A percentile compares a stretch with the other conserved stretches of the same genome.
Conservation (phyloP, 257 asterid genomes). For the Ballota nigra region DNA sequence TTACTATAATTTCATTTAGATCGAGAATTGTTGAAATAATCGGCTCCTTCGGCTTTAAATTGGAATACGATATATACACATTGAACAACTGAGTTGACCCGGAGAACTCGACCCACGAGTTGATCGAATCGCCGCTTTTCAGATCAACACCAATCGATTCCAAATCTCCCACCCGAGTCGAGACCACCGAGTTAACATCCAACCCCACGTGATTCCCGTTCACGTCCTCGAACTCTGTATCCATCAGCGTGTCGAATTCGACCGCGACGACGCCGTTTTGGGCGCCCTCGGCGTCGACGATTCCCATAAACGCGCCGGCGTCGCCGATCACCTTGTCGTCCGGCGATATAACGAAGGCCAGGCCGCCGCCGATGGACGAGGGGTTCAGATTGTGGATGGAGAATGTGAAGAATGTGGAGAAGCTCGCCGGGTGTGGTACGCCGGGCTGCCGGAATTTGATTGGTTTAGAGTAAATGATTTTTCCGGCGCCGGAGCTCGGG, state of each 20-base stretch:
- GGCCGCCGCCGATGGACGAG: constrained; percentile 81
- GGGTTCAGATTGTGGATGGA: constrained; percentile 69
- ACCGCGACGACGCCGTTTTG: constrained; percentile 59
- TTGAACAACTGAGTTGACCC: constrained; percentile 46
- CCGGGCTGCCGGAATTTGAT: constrained; percentile 59
- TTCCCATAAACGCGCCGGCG: constrained; percentile 70
- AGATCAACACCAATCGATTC: constrained; percentile 50
- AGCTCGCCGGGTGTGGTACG: constrained; percentile 42
- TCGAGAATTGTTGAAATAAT: constrained; percentile 48
- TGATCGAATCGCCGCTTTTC: constrained; percentile 63
- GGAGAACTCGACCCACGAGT: constrained; percentile 85
- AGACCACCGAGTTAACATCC: constrained; percentile 75
- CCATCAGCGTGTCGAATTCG: constrained; percentile 85
- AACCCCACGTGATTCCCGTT: constrained; percentile 85
- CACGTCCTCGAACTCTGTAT: constrained; percentile 62
- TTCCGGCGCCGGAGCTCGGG: constrained; percentile 81
- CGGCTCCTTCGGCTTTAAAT: constrained; percentile 65
- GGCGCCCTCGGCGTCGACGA: constrained; percentile 35
- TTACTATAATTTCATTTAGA: constrained; percentile 37
- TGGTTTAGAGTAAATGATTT: constrained; percentile 58
- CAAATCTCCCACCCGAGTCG: constrained; percentile 54
- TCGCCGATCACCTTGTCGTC: constrained; percentile 63
- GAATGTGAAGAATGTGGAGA: constrained; percentile 82
- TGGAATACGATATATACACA: constrained; percentile 59
- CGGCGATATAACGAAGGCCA: constrained; percentile 71